These are phyloP conservation scores for Trichoderma hamatum DNA, from an alignment of 2,329 filamentous ascomycete genomes.

Conservation along the genomic window DNA sequence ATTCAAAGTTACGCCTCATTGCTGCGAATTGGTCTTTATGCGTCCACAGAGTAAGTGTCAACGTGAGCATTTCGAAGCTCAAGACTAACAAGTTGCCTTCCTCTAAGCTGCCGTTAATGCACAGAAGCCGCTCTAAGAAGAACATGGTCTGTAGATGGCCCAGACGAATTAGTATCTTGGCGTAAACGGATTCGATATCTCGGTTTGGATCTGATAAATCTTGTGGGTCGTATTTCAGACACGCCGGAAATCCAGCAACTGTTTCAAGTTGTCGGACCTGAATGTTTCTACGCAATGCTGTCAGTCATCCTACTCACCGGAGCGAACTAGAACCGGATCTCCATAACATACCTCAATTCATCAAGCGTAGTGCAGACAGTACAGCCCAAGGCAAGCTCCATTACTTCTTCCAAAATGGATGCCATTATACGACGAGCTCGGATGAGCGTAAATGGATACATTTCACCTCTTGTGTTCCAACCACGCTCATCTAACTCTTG, in stretches of 20 bases:
- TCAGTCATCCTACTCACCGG: background rate
- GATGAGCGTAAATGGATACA: slow-evolving; percentile 50
- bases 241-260: slow-evolving; percentile 34
- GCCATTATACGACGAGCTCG: slow-evolving; percentile 54
- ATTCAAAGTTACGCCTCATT: slow-evolving; percentile 51
- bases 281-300: slow-evolving; percentile 1
- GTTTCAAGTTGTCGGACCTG: slow-evolving; percentile 4
- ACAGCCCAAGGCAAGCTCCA: slow-evolving; percentile 57
- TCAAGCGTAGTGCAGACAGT: slow-evolving; percentile 11
- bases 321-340: too few relatives aligned
- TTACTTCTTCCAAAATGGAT: slow-evolving; percentile 58
- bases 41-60: slow-evolving; percentile 53
- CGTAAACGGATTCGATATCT: slow-evolving; percentile 43
- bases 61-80: slow-evolving; percentile 52
- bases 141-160: slow-evolving; percentile 61
- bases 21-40: slow-evolving; percentile 50
- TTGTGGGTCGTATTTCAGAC: slow-evolving; percentile 44
- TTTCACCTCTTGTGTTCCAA: slow-evolving; percentile 52
- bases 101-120: slow-evolving; percentile 46
- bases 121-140: slow-evolving; percentile 59
- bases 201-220: slow-evolving; percentile 42
- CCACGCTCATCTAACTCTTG: slow-evolving; percentile 50
- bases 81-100: slow-evolving; percentile 47
- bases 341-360: slow-evolving; percentile 3
- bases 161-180: slow-evolving; percentile 51